Evolutionary conservation across 805 yeast genomes (phyloP).

Genomic region (Schwanniomyces sp.): DNA sequence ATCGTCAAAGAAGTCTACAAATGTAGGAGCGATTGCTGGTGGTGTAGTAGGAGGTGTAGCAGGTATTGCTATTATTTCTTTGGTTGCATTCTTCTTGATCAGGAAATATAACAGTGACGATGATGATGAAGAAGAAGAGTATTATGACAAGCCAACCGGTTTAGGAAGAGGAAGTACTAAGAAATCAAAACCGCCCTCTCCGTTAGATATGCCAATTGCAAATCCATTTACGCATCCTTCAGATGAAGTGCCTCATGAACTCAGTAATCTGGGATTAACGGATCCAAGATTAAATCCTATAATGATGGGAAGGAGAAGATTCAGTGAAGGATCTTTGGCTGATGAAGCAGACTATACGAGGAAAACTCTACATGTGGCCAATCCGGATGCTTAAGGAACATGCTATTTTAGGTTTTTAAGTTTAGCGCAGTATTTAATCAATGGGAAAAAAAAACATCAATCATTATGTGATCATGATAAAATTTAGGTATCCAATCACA

Average conservation of each 20-base stretch:
- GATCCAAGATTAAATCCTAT: slow-evolving; percentile 74
- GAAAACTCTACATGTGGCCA: slow-evolving; percentile 74
- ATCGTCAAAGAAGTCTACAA: slow-evolving; percentile 17
- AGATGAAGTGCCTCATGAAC: slow-evolving; percentile 31
- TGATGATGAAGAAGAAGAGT: slow-evolving; percentile 40
- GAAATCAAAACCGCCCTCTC: slow-evolving; percentile 18
- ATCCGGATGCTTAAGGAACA: slow-evolving; percentile 56
- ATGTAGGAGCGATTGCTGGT: slow-evolving; percentile 41
- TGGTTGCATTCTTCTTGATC: slow-evolving; percentile 28
- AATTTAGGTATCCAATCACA: not conserved
- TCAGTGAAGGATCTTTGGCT: slow-evolving; percentile 83
- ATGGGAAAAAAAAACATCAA: not conserved
- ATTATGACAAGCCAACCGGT: slow-evolving; percentile 26
- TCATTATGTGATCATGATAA: not conserved
- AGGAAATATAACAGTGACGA: slow-evolving; percentile 25
- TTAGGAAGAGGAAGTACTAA: slow-evolving; percentile 16
- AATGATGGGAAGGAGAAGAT: slow-evolving; percentile 79
- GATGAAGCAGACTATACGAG: slow-evolving; percentile 82
- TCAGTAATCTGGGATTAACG: slow-evolving; percentile 18
- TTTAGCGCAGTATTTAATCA: not conserved
- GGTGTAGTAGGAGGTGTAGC: slow-evolving; percentile 47
- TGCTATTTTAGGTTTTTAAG: not conserved
- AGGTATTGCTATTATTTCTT: slow-evolving; percentile 24
- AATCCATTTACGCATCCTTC: slow-evolving; percentile 66
- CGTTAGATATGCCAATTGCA: slow-evolving; percentile 40